Percentiles rank a stretch among this genome's conserved stretches.
phyloP scores from a whole-genome alignment of 2,329 filamentous ascomycete genomes.

The Didymosphaeria variabile region DNA sequence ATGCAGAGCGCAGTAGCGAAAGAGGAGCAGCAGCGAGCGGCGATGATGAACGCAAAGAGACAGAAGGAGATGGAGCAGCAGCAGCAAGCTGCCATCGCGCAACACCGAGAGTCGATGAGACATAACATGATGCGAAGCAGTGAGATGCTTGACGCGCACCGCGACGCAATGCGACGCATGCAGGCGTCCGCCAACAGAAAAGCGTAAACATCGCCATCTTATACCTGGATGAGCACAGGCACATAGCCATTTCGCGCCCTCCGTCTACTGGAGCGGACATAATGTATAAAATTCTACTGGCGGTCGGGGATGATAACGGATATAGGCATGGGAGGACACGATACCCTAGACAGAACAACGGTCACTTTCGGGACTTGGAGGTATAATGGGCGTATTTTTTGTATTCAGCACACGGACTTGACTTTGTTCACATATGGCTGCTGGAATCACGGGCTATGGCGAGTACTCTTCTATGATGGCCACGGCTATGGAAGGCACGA shows the following conservation, averaged over 20 bases:
- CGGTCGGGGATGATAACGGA: not conserved
- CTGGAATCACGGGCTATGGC: slow-evolving; percentile 6
- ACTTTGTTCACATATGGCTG: not conserved
- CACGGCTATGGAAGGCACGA: slow-evolving; percentile 2
- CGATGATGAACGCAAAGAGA: slow-evolving; percentile 69
- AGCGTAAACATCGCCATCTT: slow-evolving; percentile 21
- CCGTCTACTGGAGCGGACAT: not conserved
- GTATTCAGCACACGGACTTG: not conserved
- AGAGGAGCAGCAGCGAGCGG: slow-evolving; percentile 50
- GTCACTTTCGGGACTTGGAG: not conserved
- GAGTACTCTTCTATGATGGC: slow-evolving; percentile 3
- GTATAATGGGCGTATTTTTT: slow-evolving; percentile 10
- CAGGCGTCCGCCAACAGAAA: slow-evolving; percentile 66
- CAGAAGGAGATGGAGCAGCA: slow-evolving; percentile 69
- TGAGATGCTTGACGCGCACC: slow-evolving; percentile 78
- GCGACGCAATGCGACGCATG: slow-evolving; percentile 81
- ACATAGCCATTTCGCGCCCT: not conserved
- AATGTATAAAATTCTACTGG: not conserved
- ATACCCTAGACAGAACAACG: slow-evolving; percentile 12
- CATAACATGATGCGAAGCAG: slow-evolving; percentile 80
- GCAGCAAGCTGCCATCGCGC: slow-evolving; percentile 65
- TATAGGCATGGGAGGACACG: slow-evolving; percentile 6
- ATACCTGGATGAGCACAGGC: not conserved
- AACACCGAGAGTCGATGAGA: slow-evolving; percentile 69
- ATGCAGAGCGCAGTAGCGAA: slow-evolving; percentile 27